Percentiles rank a stretch among this genome's conserved stretches.
Evolutionary conservation across 371 early-diverging fungal genomes (phyloP).

Genomic region (Apophysomyces sp.): DNA sequence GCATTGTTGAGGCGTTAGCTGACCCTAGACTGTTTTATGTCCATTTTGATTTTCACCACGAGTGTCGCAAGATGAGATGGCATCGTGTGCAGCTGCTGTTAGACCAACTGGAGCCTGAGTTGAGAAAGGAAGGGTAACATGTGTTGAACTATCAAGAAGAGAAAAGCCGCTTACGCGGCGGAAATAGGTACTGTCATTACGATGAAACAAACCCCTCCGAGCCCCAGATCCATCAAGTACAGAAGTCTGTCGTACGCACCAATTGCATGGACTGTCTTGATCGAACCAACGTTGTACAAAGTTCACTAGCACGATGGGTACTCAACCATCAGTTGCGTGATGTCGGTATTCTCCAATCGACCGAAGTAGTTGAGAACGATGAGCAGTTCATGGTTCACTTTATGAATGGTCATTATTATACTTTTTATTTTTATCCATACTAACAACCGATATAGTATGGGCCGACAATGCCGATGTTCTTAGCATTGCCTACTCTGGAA

Average conservation of each 20-base stretch:
- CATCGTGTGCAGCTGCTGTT: conserved; percentile 72
- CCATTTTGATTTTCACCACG: conserved; percentile 96
- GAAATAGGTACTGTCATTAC: conserved; percentile 15
- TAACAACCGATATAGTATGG: conserved; percentile 69
- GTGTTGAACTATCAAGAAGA: neutral
- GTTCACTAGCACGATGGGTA: conserved; percentile 72
- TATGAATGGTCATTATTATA: conserved; percentile 26
- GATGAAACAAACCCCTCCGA: conserved; percentile 10
- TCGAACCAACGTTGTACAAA: conserved; percentile 98
- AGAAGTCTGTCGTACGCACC: conserved; percentile 87
- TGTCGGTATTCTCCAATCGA: conserved; percentile 56
- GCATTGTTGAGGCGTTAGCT: conserved; percentile 34
- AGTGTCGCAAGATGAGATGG: conserved; percentile 92
- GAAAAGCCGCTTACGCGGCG: neutral
- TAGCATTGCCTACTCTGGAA: conserved; percentile 95
- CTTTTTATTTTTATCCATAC: neutral
- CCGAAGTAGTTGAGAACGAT: conserved; percentile 60
- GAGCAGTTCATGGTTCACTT: conserved; percentile 33
- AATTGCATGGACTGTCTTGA: conserved; percentile 99
- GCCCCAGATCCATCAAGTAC: conserved; percentile 41
- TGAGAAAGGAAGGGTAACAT: conserved; percentile 64
- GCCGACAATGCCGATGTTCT: conserved; percentile 98
- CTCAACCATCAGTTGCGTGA: conserved; percentile 67
- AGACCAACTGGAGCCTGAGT: conserved; percentile 63
- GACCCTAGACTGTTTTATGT: conserved; percentile 67